These are phyloP conservation scores for Phialophora verrucosa DNA, from an alignment of 2,329 filamentous ascomycete species.

Conservation along the genomic window DNA sequence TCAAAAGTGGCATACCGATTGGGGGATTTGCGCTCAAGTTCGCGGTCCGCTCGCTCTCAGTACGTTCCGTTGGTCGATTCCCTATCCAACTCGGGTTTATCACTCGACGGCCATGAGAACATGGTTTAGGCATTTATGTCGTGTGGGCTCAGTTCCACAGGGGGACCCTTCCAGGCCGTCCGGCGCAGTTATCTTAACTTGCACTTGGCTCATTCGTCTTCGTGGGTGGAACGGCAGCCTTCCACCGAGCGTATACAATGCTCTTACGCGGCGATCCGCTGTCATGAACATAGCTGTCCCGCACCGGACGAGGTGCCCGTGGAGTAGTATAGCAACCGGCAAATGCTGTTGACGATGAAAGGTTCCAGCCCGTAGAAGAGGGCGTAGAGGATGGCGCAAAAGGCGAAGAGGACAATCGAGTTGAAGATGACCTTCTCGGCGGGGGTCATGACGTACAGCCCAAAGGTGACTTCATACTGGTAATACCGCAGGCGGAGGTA, in stretches of 20 bases:
- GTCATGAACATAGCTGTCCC: constrained; percentile 26
- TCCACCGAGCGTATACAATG: neutral
- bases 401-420: constrained; percentile 56
- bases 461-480: constrained; percentile 98
- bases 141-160: neutral
- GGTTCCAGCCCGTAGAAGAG: constrained; percentile 34
- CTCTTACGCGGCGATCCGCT: neutral
- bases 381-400: constrained; percentile 30
- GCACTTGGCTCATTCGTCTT: neutral
- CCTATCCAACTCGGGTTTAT: neutral
- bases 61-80: neutral
- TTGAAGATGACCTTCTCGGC: constrained; percentile 97
- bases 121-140: neutral
- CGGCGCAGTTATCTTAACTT: neutral
- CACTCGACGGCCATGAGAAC: neutral
- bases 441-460: constrained; percentile 94
- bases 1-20: neutral
- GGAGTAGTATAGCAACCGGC: constrained; percentile 35
- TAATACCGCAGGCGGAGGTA: constrained; percentile 86
- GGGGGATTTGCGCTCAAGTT: neutral
- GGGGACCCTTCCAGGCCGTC: neutral
- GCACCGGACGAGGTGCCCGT: constrained; percentile 33
- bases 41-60: neutral
- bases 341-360: constrained; percentile 35
- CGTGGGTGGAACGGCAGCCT: neutral